Evolutionary conservation across 805 yeast genomes (phyloP), one percentile per base, ranked within the genome.

Genomic region (Yamadazyma insecticola): DNA sequence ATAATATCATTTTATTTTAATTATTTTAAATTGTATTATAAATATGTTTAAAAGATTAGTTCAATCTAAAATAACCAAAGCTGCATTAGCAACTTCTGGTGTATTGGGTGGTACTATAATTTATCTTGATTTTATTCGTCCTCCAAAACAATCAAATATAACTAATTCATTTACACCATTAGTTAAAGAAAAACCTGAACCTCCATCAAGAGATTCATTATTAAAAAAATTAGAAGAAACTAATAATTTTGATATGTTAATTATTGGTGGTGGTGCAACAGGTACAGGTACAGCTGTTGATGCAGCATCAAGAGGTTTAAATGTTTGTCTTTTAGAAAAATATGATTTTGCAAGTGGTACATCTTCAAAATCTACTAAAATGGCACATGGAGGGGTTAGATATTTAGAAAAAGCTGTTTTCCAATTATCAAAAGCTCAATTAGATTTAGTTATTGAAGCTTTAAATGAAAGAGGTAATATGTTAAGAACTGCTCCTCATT

Each of bases 381-480:
- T 89, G 79, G 96, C 95, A 26, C 97, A 89, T 55, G 97, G 97
- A 44, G 97, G 97, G 56, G 96, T 89, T 25, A 72, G 97, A 50
- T 89, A 89, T 59, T 72, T 89, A 51, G 97, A 89, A 57, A 89
- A 89, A 67, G 97, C 97, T 23, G 77, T 89, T 49, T 87, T 87
- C 75, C 88, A 87, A 63, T 71, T 89, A 31, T 88, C 94, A 36
- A 87, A 85, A 59, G 90, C 80, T 39, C 97, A 89, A 66, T 32
- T 76, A 33, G 46, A 60, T 13, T 45, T 48, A 24, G 53, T 48
- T 16, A 47, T 48, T 28, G 55, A 58, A 18, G 54, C 55, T 11
- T 48, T 60, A 28, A 41, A 48, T 17, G 60, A 49, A 17, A 66
- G 66, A 11, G 79, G 82, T 16, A 83, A 84, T 48, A 81, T 89